Evolutionary conservation across 768 basidiomycete genomes (phyloP), one percentile per base, ranked within the genome.

Genomic region (Suillus subalutaceus): DNA sequence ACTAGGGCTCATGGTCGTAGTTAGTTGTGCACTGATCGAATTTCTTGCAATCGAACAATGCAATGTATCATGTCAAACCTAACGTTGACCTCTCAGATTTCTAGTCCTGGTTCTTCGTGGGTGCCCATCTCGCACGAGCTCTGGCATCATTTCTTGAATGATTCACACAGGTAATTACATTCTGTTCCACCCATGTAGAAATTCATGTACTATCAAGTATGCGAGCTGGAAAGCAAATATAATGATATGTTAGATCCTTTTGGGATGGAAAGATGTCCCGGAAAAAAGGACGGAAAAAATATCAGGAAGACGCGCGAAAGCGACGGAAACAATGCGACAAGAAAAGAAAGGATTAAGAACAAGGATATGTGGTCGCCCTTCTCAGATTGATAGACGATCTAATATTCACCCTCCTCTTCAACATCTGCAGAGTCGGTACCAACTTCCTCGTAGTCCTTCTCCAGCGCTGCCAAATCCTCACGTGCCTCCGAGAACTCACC

Each of bases 401-500:
- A 88, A 69, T 86, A 86, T 71, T 87, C 86, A 64, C 77, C 83
- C 72, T 84, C 84, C 74, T 90, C 90, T 75, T 91, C 91, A 69
- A 78, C 85, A 68, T 91, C 91, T 63, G 85, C 89, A 38, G 90
- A 90, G 77, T 92, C 91, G 58, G 84, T 89, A 65, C 90, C 90
- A 69, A 92, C 94, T 79, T 97, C 93, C 77, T 95, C 93, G 74
- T 94, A 95, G 77, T 95, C 94, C 78, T 93, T 96, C 82, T 98
- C 96, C 66, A 99, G 88, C 8, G 97, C 97, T 52, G 97, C 97
- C 68, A 99, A 89, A 81, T 99, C 97, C 78, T 99, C 97, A 72
- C 96, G 92, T 56, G 97, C 97, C 81, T 97, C 96, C 57, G 94
- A 96, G 82, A 98, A 98, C 82, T 99, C 97, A 79, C 97, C 97